Evolutionary conservation across 2,329 filamentous ascomycete genomes (phyloP), one percentile per base, ranked within the genome.

Genomic region (Penicillium hesseltinei): DNA sequence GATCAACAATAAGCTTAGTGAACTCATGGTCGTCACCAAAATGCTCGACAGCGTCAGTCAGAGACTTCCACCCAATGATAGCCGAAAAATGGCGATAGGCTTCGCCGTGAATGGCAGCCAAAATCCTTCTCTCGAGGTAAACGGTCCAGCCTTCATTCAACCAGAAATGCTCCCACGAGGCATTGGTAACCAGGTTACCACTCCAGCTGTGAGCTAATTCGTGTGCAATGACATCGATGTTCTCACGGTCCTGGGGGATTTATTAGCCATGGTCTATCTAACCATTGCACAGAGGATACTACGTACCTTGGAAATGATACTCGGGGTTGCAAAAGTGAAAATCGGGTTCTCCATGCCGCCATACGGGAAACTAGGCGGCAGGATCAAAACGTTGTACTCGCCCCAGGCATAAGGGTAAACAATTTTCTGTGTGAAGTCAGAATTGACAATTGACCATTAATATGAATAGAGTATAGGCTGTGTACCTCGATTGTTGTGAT

Each of bases 221-320:
- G 73, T 96, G 94, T 2, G 94, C 94, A 75, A 99, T 96, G 21
- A 97, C 93, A 72, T 97, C 93, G 21, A 97, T 86, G 66, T 97
- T 97, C 71, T 96, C 89, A 43, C 89, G 84, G 68, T 93, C 90
- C 70, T 77, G 29, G 8, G 1, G 2, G 11, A 15, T 1, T 1
- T n/a, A n/a, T 62, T 17, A 65, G 46, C 2, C 31, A 13, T n/a
- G 9, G 31, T 17, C 17, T n/a, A 39, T 10, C 4, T 10, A 21
- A n/a, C 5, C 15, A 19, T 25, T 13, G 3, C 2, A 15, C 4
- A 1, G 29, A 36, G 25, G 17, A 43, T 25, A 9, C 9, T 27
- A 27, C 36, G 44, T 65, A 75, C 83, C 47, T 93, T 93, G 56
- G 89, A 94, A 70, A 99, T 92, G 66, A 97, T 89, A 36, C 92